Evolutionary conservation across 441 rosid genomes (phyloP).

Genomic region (Kokia cookei): DNA sequence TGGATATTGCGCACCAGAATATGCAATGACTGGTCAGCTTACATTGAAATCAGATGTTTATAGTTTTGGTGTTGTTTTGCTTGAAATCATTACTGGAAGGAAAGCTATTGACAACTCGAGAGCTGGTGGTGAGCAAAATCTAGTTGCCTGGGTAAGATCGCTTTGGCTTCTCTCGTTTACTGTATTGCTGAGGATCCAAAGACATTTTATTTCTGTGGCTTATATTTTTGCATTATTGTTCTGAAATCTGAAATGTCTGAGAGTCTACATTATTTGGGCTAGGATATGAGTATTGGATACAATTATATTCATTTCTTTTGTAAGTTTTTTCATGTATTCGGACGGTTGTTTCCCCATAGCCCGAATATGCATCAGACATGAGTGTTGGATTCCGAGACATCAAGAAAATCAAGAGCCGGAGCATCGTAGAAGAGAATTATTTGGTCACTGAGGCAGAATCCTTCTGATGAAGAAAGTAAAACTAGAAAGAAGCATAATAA

Average conservation of each 20-base stretch:
- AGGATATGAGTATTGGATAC: not conserved
- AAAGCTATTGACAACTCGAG: slow-evolving; percentile 82
- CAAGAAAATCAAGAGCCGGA: not conserved
- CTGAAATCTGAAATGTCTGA: not conserved
- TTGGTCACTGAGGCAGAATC: not conserved
- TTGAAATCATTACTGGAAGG: slow-evolving; percentile 89
- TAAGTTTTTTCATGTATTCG: not conserved
- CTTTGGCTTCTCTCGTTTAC: not conserved
- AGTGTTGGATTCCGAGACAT: not conserved
- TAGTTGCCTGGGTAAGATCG: slow-evolving; percentile 86
- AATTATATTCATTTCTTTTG: not conserved
- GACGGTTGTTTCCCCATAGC: not conserved
- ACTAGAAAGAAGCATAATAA: not conserved
- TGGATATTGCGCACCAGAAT: slow-evolving; percentile 96
- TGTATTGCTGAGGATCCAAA: not conserved
- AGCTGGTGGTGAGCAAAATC: slow-evolving; percentile 71
- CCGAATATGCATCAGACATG: not conserved
- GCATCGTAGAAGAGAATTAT: not conserved
- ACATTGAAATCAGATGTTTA: slow-evolving; percentile 91
- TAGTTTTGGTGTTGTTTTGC: slow-evolving; percentile 94
- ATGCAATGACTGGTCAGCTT: slow-evolving; percentile 98
- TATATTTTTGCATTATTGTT: slow-evolving; percentile 1
- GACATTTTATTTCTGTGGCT: not conserved
- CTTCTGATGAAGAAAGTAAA: not conserved
- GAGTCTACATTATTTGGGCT: not conserved